These are phyloP conservation scores for Penicillium capsulatum DNA, from an alignment of 2,329 filamentous ascomycete species.

Conservation along the genomic window DNA sequence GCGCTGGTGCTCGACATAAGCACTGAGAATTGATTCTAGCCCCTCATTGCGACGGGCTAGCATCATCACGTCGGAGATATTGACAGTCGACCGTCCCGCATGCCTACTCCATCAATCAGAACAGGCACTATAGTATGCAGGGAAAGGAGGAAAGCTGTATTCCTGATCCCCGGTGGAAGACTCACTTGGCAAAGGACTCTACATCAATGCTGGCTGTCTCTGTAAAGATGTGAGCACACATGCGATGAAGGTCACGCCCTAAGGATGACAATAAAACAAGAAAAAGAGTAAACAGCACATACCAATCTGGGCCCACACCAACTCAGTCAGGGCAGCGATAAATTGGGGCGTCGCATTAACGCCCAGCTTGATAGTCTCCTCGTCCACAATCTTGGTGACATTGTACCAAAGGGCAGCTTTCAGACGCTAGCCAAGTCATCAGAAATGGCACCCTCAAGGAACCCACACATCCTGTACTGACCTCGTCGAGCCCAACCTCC, in stretches of 20 bases:
- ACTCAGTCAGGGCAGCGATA: constrained; percentile 77
- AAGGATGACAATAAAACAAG: not conserved
- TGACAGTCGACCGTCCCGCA: constrained; percentile 74
- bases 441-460: not conserved
- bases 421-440: constrained; percentile 68
- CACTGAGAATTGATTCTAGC: constrained; percentile 65
- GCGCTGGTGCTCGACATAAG: constrained; percentile 34
- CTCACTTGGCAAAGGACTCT: constrained; percentile 58
- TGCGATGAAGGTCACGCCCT: not conserved
- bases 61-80: constrained; percentile 80
- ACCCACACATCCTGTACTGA: constrained; percentile 11
- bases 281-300: constrained; percentile 17
- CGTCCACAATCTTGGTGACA: constrained; percentile 82
- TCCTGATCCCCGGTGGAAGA: constrained; percentile 7
- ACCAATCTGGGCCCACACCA: constrained; percentile 86
- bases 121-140: not conserved
- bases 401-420: constrained; percentile 82
- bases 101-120: constrained; percentile 55
- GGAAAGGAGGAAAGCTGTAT: not conserved
- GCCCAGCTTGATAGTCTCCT: constrained; percentile 67
- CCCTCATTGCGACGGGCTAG: constrained; percentile 84
- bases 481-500: constrained; percentile 34
- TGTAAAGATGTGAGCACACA: constrained; percentile 23
- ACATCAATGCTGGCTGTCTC: constrained; percentile 57
- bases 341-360: constrained; percentile 90